A percentile compares a stretch with the other conserved stretches of the same genome.
Evolutionary conservation across 164 flowering plant genomes (phyloP).

Genomic region (Warburgia ugandensis): DNA sequence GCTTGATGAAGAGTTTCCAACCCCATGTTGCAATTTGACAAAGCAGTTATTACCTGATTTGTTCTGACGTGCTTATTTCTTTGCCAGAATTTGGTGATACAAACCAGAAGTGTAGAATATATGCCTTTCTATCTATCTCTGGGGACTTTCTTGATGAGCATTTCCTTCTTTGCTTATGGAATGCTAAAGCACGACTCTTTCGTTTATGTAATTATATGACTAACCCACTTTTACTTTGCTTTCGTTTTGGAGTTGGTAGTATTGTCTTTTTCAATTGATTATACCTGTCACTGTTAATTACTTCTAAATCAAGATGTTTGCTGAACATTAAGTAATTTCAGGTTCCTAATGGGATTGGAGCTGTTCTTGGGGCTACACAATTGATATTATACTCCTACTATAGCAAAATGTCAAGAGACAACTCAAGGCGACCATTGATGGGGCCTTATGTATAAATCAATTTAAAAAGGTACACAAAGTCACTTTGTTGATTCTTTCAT

Average conservation of each 20-base stretch:
- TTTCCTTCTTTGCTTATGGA: conserved; percentile 49
- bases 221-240: background rate
- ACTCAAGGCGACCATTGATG: conserved; percentile 48
- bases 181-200: conserved; percentile 33
- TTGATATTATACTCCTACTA: conserved; percentile 52
- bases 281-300: too few relatives aligned
- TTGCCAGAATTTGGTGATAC: conserved; percentile 49
- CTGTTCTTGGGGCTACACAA: conserved; percentile 59
- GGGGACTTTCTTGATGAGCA: conserved; percentile 51
- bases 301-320: conserved; percentile 14
- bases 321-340: too few relatives aligned
- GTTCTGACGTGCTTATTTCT: too few relatives aligned
- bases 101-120: conserved; percentile 49
- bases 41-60: too few relatives aligned
- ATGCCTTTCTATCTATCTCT: conserved; percentile 63
- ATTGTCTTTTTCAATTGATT: too few relatives aligned
- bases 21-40: background rate
- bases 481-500: too few relatives aligned
- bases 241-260: background rate
- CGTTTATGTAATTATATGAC: conserved; percentile 34
- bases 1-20: background rate
- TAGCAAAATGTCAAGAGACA: conserved; percentile 27
- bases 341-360: conserved; percentile 91
- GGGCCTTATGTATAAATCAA: too few relatives aligned
- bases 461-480: too few relatives aligned